Percentiles rank a stretch among this genome's conserved stretches.
phyloP scores from a whole-genome alignment of 164 flowering plant genomes.

The Vitis rupestris region DNA sequence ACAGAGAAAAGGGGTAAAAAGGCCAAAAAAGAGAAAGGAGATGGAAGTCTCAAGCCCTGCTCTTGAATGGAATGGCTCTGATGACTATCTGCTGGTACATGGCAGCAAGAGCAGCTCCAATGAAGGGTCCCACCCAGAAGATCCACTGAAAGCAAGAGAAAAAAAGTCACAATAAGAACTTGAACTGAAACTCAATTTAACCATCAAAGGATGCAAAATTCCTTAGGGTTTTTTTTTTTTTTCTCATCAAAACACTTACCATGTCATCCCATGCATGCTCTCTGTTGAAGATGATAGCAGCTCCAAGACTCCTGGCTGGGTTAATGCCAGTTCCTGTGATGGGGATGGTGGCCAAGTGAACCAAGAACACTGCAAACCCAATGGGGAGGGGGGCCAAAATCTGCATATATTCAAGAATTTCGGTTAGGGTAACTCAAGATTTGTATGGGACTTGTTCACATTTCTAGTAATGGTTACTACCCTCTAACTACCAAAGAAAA shows the following conservation, averaged over 20 bases:
- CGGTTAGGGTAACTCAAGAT: too few relatives aligned
- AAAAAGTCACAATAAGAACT: neutral
- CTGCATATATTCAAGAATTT: slow-evolving; percentile 25
- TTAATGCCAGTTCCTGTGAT: slow-evolving; percentile 77
- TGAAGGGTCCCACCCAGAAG: slow-evolving; percentile 80
- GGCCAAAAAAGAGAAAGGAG: neutral
- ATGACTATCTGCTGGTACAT: slow-evolving; percentile 62
- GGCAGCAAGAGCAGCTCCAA: slow-evolving; percentile 78
- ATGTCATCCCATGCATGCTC: slow-evolving; percentile 69
- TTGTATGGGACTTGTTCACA: too few relatives aligned
- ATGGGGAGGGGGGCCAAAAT: slow-evolving; percentile 75
- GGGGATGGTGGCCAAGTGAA: slow-evolving; percentile 74
- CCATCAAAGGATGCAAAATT: too few relatives aligned
- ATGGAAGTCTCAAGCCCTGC: slow-evolving; percentile 21
- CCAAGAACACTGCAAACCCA: slow-evolving; percentile 75
- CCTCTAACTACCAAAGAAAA: too few relatives aligned
- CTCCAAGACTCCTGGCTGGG: slow-evolving; percentile 78
- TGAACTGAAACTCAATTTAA: too few relatives aligned
- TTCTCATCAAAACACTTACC: slow-evolving; percentile 18
- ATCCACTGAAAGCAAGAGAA: slow-evolving; percentile 46
- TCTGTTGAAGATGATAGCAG: slow-evolving; percentile 63
- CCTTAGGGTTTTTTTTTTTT: neutral
- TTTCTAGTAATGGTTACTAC: too few relatives aligned
- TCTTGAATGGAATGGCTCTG: slow-evolving; percentile 77
- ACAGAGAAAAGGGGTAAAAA: neutral